phyloP scores from a whole-genome alignment of 805 yeast species.

The Zygosaccharomyces gambellarensis region DNA sequence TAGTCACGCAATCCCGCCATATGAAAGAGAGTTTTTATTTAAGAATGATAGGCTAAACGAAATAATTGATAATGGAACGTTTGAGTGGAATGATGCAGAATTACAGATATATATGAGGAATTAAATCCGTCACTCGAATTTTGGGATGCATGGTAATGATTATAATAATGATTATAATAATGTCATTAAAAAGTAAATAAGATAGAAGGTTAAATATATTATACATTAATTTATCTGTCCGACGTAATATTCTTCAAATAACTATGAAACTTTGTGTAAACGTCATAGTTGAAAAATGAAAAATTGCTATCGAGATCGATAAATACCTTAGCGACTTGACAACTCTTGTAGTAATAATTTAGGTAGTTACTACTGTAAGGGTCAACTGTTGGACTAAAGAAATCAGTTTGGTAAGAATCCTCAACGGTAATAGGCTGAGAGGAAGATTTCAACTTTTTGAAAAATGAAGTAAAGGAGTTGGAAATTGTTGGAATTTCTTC shows the following conservation, averaged over 20 bases:
- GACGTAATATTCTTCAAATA: constrained; percentile 20
- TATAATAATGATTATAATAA: neutral
- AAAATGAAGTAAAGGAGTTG: constrained; percentile 21
- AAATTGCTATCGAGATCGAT: constrained; percentile 61
- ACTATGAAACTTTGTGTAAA: constrained; percentile 40
- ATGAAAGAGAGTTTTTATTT: constrained; percentile 42
- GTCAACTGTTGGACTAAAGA: constrained; percentile 26
- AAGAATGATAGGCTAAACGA: constrained; percentile 39
- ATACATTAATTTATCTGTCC: neutral
- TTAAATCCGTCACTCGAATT: neutral
- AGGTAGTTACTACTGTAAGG: constrained; percentile 40
- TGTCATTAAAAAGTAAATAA: neutral
- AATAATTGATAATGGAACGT: constrained; percentile 33
- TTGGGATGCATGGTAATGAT: neutral
- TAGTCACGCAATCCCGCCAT: constrained; percentile 29
- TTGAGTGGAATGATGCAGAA: constrained; percentile 29
- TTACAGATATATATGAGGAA: constrained; percentile 24
- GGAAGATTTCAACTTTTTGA: constrained; percentile 15
- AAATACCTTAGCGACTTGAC: constrained; percentile 56
- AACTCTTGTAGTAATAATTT: constrained; percentile 49
- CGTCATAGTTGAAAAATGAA: constrained; percentile 48
- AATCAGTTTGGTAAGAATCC: constrained; percentile 20
- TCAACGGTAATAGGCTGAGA: constrained; percentile 17
- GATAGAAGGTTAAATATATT: neutral
- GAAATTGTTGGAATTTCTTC: constrained; percentile 26